Percentiles rank a stretch among this genome's conserved stretches.
These are phyloP conservation scores for Verticillium nubilum DNA, from an alignment of 2,329 filamentous ascomycete species.

Conservation along the genomic window DNA sequence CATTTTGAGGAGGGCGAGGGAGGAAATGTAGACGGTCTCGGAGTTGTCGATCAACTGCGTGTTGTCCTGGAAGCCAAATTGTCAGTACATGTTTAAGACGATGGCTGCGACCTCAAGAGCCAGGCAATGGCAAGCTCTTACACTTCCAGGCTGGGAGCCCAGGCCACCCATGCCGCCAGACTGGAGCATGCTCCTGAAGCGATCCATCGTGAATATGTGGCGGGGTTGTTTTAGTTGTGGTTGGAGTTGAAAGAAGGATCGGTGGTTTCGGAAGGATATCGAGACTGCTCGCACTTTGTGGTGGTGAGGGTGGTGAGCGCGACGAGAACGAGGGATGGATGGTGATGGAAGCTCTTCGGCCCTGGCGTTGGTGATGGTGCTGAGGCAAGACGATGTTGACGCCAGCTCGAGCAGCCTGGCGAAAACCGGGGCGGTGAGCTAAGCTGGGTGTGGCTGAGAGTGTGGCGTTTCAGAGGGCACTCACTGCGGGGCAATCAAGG, in stretches of 20 bases:
- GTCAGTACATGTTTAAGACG: neutral
- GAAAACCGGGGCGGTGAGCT: conserved; percentile 12
- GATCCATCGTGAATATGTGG: conserved; percentile 62
- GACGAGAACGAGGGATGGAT: conserved; percentile 8
- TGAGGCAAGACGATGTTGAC: conserved; percentile 16
- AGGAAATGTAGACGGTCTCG: conserved; percentile 98
- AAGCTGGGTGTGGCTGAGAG: neutral
- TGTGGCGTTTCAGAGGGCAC: neutral
- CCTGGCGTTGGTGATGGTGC: conserved; percentile 1
- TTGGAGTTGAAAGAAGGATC: neutral
- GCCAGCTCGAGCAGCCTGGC: conserved; percentile 25
- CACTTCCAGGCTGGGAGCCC: conserved; percentile 54
- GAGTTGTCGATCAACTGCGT: conserved; percentile 94
- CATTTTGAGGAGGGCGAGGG: conserved; percentile 96
- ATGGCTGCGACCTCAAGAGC: neutral
- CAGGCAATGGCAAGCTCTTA: conserved; percentile 32
- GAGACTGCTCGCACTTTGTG: neutral
- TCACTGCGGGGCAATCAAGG: too few species aligned
- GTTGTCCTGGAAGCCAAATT: conserved; percentile 60
- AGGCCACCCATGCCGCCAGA: conserved; percentile 66
- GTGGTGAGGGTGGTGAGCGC: conserved; percentile 7
- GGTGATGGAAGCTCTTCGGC: conserved; percentile 10
- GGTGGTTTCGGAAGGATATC: neutral
- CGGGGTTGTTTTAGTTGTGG: neutral
- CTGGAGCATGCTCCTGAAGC: conserved; percentile 83